Evolutionary conservation across 129 eudicot genomes (phyloP), one percentile per base, ranked within the genome.

Genomic region (Solidago caesia): DNA sequence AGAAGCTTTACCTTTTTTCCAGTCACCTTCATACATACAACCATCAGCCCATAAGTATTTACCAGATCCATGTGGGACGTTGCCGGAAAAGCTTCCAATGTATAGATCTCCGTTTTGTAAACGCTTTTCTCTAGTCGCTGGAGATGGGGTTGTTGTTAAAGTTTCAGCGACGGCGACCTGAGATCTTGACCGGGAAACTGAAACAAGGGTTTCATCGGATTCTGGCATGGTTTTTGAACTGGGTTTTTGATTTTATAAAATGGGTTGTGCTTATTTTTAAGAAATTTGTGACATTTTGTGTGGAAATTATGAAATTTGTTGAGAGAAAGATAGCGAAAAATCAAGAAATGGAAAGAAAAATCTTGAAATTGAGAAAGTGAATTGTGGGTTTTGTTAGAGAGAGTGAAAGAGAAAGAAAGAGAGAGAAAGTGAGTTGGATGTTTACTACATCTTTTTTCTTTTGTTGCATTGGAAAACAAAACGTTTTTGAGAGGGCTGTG

Each of bases 1-100:
- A 4, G 85, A 69, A 3, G 99, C 97, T 25, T 89, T 91, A 14
- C 99, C 99, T 64, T 79, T 70, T 65, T 81, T 91, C 97, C 97
- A 95, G 29, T 91, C 99, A 0, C 99, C 99, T 68, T 89, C 97
- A 59, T 95, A 95, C 96, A 95, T 89, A 74, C 99, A 95, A 39
- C 99, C 99, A 53, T 95, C 99, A 3, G 67, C 71, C 99, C 99
- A 95, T 60, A 95, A 48, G 57, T 95, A 95, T 80, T 91, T 91
- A 0, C 99, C 99, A 53, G 88, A 82, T 79, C 99, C 99, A 84
- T 95, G 90, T 0, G 99, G 99, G 47, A 86, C 77, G 80, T 84
- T 85, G 13, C 87, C 96, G 51, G 89, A 75, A 52, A 91, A 91
- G 26, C 84, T 67, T 10, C 99, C 99, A 42, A 83, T 91, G 67